Evolutionary conservation across 208 protist genomes (phyloP), one percentile per base, ranked within the genome.

Genomic region (Naegleria fowleri): DNA sequence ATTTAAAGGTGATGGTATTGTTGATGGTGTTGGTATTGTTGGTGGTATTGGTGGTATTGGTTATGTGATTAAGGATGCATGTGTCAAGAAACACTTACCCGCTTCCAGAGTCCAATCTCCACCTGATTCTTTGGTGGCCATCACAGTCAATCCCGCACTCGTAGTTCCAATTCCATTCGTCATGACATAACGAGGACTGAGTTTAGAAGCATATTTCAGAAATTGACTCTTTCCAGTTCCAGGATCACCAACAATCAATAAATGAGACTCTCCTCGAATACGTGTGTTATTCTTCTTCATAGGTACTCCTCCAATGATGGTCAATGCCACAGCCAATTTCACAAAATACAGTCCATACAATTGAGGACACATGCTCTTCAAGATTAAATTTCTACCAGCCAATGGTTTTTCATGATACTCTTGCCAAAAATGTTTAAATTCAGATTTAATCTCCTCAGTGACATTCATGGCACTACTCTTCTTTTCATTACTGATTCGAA

Each of bases 131-230:
- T 93, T 92, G 4, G 95, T 93, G 36, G 96, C 96, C 9, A 96
- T 95, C 6, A 97, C 96, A 29, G 96, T 98, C 85, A 98, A 93
- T 33, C 96, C 96, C n/a, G 96, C 96, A 48, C 95, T 95, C 36
- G 96, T 98, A 88, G 95, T 97, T 58, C 96, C 96, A 92, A 97
- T 97, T 59, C 96, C 96, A 22, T 96, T 97, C 19, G 96, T 98
- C 29, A 95, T 96, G 41, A 96, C 96, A 92, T 95, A 96, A 84
- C 96, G 94, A 36, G 96, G 95, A 39, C 95, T 94, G 33, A 98
- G 91, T 86, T 93, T 91, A 51, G 95, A 95, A 19, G 96, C 96
- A 91, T 94, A 97, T 58, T 95, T 94, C 86, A 98, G 93, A 86
- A 98, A 93, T 91, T 98, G 96, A 41, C 95, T 96, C 91, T 93